phyloP scores from a whole-genome alignment of 2,329 filamentous ascomycete species.

The Plectosphaerella plurivora region DNA sequence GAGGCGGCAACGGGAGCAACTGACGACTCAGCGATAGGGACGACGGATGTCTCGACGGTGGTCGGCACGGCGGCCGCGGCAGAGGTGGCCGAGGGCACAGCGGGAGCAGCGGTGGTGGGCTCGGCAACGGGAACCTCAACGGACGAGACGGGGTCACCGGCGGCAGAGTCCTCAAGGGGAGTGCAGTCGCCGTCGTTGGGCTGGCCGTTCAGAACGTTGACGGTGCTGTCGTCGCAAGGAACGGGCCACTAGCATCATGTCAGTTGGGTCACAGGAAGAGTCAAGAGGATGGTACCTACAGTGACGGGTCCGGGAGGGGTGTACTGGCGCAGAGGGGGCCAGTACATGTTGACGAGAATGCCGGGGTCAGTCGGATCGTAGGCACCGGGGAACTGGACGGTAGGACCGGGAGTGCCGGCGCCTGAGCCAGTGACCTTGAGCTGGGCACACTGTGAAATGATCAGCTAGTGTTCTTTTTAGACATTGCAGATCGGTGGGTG shows the following conservation, averaged over 20 bases:
- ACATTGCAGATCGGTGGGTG: background rate
- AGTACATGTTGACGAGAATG: slow-evolving; percentile 26
- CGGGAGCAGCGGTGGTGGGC: background rate
- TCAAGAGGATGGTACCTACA: background rate
- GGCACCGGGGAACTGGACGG: slow-evolving; percentile 33
- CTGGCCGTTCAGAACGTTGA: slow-evolving; percentile 22
- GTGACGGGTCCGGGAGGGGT: slow-evolving; percentile 22
- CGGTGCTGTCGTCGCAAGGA: slow-evolving; percentile 26
- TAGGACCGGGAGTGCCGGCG: slow-evolving; percentile 22
- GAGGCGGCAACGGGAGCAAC: background rate
- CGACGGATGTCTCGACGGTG: background rate
- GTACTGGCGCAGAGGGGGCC: slow-evolving; percentile 23
- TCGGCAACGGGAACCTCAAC: background rate
- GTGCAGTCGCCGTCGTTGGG: slow-evolving; percentile 27
- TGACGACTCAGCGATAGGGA: background rate
- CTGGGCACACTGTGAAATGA: slow-evolving; percentile 17
- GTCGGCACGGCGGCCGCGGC: background rate
- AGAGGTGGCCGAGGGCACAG: background rate
- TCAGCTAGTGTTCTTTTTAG: no score
- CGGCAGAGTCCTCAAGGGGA: background rate
- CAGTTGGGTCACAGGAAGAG: background rate
- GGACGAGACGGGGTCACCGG: background rate
- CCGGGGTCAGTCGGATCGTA: slow-evolving; percentile 22
- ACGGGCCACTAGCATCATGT: slow-evolving; percentile 19
- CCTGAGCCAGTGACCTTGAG: slow-evolving; percentile 38